These are phyloP conservation scores for Oxyria digyna DNA, from an alignment of 148 eudicot species.

Conservation along the genomic window DNA sequence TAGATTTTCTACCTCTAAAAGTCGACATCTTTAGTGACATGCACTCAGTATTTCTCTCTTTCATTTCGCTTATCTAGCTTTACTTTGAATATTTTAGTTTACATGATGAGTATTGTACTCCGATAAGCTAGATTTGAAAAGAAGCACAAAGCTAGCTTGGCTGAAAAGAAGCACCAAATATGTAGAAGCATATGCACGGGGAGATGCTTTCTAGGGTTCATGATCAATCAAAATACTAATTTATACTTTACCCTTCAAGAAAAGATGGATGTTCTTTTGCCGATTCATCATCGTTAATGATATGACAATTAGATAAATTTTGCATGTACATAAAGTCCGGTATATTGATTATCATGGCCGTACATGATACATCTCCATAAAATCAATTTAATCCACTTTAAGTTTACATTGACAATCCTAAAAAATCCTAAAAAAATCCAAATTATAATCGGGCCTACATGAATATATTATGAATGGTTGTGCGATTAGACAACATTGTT, in stretches of 20 bases:
- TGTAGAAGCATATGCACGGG: neutral
- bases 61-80: neutral
- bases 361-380: too few species aligned
- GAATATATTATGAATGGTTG: too few species aligned
- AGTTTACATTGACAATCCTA: too few species aligned
- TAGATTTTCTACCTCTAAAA: neutral
- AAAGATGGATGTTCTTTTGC: neutral
- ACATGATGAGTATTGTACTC: neutral
- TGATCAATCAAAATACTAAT: neutral
- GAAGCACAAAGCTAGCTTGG: neutral
- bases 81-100: neutral
- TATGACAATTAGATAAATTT: too few species aligned
- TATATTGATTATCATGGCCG: too few species aligned
- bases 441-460: too few species aligned
- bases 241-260: neutral
- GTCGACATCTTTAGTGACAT: neutral
- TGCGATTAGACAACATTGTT: too few species aligned
- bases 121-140: neutral
- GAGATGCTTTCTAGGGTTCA: neutral
- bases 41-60: neutral
- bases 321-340: too few species aligned
- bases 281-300: too few species aligned
- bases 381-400: too few species aligned
- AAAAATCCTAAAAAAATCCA: too few species aligned
- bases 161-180: neutral